Evolutionary conservation across 192 early-diverging fungal genomes (phyloP).

Genomic region (Backusella tarrabulga): DNA sequence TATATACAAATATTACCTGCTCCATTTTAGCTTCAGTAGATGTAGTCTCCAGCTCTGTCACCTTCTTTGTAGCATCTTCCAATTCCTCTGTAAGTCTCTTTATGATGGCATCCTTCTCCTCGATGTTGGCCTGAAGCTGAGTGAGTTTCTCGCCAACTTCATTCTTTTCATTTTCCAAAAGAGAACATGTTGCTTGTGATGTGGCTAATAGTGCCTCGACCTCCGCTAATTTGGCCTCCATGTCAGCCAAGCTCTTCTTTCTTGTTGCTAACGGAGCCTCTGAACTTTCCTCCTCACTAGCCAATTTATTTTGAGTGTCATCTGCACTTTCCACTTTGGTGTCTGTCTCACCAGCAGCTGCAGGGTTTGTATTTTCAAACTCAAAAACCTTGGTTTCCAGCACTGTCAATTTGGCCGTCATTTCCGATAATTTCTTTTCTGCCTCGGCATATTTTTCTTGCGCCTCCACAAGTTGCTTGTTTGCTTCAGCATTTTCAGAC

Average conservation of each 20-base stretch:
- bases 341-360: background rate
- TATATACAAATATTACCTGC: background rate
- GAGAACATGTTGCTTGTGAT: background rate
- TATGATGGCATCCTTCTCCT: background rate
- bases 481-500: background rate
- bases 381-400: background rate
- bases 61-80: background rate
- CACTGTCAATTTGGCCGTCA: background rate
- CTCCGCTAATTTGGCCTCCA: background rate
- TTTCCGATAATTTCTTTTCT: background rate
- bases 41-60: background rate
- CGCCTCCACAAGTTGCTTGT: background rate
- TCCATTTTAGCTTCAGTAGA: background rate
- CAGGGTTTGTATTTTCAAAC: background rate
- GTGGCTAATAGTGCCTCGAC: background rate
- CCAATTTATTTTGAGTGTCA: background rate
- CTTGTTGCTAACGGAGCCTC: background rate
- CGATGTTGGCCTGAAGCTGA: background rate
- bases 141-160: background rate
- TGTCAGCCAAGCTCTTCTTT: background rate
- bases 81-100: background rate
- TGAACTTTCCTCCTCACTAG: background rate
- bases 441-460: background rate
- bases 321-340: background rate
- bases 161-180: background rate